Evolutionary conservation across 2,329 filamentous ascomycete genomes (phyloP).

Genomic region (Monilinia fructigena): DNA sequence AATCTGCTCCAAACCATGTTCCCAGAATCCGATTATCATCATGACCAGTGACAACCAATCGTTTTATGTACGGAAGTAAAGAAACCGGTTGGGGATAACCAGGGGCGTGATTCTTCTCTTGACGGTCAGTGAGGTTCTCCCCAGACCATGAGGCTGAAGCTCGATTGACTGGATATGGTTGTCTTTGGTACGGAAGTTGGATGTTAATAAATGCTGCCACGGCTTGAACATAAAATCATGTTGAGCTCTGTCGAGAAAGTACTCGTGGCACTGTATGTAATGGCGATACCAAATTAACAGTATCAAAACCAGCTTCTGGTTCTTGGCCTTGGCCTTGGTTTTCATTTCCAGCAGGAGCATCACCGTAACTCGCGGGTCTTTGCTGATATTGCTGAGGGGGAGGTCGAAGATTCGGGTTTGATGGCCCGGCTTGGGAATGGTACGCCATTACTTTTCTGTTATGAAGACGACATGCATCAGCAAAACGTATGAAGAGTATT

Average conservation of each 20-base stretch:
- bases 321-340: constrained; percentile 1
- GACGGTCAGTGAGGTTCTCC: constrained; percentile 40
- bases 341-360: neutral
- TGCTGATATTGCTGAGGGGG: constrained; percentile 16
- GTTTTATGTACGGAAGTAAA: constrained; percentile 83
- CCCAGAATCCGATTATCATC: constrained; percentile 84
- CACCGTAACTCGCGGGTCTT: constrained; percentile 5
- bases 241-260: constrained; percentile 90
- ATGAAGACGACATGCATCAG: constrained; percentile 17
- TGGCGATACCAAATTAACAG: constrained; percentile 94
- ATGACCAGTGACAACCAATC: constrained; percentile 87
- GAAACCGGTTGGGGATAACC: constrained; percentile 51
- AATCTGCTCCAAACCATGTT: constrained; percentile 96
- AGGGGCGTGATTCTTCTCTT: constrained; percentile 28
- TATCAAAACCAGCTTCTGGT: constrained; percentile 55
- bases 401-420: constrained; percentile 17
- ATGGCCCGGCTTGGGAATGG: constrained; percentile 23
- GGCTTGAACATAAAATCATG: constrained; percentile 79
- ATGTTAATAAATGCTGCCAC: constrained; percentile 92
- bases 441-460: constrained; percentile 23
- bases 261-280: constrained; percentile 84
- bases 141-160: constrained; percentile 44
- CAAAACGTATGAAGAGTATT: neutral
- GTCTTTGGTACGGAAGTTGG: constrained; percentile 78
- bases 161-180: constrained; percentile 44